Evolutionary conservation across 2,329 filamentous ascomycete species (phyloP), one percentile per base, ranked within the genome.

Genomic region (Microdochium nivale): DNA sequence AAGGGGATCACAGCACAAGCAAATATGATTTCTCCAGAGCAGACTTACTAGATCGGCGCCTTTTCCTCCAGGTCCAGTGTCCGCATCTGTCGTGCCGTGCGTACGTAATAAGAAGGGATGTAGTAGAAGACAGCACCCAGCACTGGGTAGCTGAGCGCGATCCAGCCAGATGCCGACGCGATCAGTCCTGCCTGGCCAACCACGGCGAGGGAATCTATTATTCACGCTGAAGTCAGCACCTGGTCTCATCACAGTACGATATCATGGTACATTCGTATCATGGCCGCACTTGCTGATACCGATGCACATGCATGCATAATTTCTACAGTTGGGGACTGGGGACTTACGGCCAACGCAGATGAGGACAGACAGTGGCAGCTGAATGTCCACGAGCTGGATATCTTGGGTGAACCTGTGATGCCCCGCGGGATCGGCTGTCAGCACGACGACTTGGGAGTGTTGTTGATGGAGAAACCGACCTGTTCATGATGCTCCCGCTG

Each of bases 141-240:
- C 33, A 64, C 9, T 7, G 40, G 40, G 19, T 44, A 44, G 40
- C 40, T 44, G n/a, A 44, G 9, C 19, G 40, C 40, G 40, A 44
- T 44, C 40, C 40, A 44, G 9, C 40, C 66, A 0, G 74, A 70
- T 8, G 72, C 69, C 2, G 70, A 65, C 8, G 69, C 67, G 25
- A 77, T 71, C 1, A 78, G 61, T 3, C 66, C 69, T 51, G 73
- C 69, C 51, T 74, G 70, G 19, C 69, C 70, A 24, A 77, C 60
- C 51, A 47, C 24, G n/a, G 25, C 25, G 14, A 47, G 46, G 24
- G 25, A 25, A 9, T 25, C 25, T 30, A 62, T 55, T 72, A 70
- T 1, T 70, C 30, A 33, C 14, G 8, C 14, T 14, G 30, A 33
- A 33, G 14, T 8, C n/a, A n/a, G n/a, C n/a, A n/a, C n/a, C n/a